Conservation (phyloP, 805 yeast genomes). For the Myxozyma kluyveri region DNA sequence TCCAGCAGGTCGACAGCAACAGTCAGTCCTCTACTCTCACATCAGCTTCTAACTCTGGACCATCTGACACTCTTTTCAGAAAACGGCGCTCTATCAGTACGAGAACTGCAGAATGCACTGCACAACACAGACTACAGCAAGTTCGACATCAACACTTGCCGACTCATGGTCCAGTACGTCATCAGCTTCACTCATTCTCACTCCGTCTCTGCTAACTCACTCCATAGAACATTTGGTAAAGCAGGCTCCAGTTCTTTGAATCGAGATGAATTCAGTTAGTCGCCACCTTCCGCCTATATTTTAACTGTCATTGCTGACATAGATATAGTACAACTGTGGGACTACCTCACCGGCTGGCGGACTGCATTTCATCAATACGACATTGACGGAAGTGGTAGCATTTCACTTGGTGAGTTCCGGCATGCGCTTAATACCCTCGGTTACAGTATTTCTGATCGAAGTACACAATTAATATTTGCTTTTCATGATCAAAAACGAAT, state of each 20-base stretch:
- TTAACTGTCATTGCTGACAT: not conserved
- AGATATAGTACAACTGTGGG: slow-evolving; percentile 51
- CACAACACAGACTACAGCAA: slow-evolving; percentile 62
- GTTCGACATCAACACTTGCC: slow-evolving; percentile 59
- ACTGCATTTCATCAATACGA: slow-evolving; percentile 63
- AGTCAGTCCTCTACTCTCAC: not conserved
- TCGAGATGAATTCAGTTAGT: slow-evolving; percentile 55
- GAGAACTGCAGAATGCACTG: slow-evolving; percentile 58
- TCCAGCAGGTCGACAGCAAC: slow-evolving; percentile 31
- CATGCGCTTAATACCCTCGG: slow-evolving; percentile 50
- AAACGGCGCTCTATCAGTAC: slow-evolving; percentile 45
- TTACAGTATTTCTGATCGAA: too few species aligned
- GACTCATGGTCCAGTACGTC: slow-evolving; percentile 49
- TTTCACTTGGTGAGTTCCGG: slow-evolving; percentile 64
- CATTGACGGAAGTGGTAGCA: slow-evolving; percentile 54
- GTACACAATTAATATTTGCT: too few species aligned
- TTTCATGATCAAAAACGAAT: too few species aligned
- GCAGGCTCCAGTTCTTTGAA: slow-evolving; percentile 43
- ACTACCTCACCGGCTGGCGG: slow-evolving; percentile 64
- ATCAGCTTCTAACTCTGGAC: not conserved
- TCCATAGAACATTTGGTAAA: slow-evolving; percentile 10
- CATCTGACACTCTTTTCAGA: not conserved
- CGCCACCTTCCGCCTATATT: not conserved
- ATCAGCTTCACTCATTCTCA: not conserved
- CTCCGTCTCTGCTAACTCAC: too few species aligned